Evolutionary conservation across 305 asterid species (phyloP), one percentile per base, ranked within the genome.

Genomic region (Fraxinus nigra): DNA sequence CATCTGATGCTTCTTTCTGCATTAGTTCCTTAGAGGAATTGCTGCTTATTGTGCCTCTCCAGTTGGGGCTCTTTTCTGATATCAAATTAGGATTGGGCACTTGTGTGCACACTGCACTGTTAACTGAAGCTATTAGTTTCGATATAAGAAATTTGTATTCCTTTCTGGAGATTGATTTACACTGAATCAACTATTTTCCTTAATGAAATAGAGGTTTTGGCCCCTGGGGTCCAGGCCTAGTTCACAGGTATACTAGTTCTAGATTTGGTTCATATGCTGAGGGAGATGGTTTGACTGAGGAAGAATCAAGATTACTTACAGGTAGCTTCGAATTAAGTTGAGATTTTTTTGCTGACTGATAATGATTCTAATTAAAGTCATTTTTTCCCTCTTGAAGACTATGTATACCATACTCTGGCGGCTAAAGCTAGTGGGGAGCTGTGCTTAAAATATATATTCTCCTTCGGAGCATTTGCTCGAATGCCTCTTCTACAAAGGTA

Each of bases 141-240:
- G 22, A 18, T 56, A 56, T n/a, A 56, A 56, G 67, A 56, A 56
- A 18, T 59, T 59, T 59, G 30, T 20, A 59, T 56, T 16, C 30
- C 30, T 20, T 59, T 59, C 69, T 7, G 69, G 28, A 59, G 9
- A 59, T 7, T 59, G 13, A 59, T 59, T 59, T 59, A 59, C 24
- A 20, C 69, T 20, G 69, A 59, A 20, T 59, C 18, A 20, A 7
- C 69, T 59, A 59, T 33, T 78, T 56, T n/a, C 33, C 84, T 46
- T 82, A 30, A 77, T 81, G 77, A 77, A 89, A 82, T 86, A 94
- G 98, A 86, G 96, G 97, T 82, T 70, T 94, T 84, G 98, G 98
- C 76, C 98, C 97, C 48, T 92, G 95, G 98, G 98, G 98, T 78
- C 98, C 98, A 24, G 82, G 87, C 85, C 79, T 94, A 75, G 97